Evolutionary conservation across 257 asterid genomes (phyloP).

Genomic region (Rhazya stricta): DNA sequence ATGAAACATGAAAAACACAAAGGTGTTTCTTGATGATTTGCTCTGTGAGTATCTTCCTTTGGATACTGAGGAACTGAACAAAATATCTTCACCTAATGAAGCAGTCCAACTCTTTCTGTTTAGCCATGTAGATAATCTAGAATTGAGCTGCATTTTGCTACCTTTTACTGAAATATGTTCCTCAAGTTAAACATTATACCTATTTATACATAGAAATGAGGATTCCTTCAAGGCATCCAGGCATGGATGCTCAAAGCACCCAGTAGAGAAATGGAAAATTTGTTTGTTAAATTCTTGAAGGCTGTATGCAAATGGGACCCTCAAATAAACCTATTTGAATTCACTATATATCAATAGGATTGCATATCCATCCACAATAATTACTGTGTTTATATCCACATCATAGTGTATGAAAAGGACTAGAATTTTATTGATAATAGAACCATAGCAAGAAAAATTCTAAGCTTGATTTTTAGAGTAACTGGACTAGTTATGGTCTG

Average conservation of each 20-base stretch:
- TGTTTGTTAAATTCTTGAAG: not conserved
- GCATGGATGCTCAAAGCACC: too few species aligned
- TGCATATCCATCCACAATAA: not conserved
- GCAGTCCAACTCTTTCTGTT: not conserved
- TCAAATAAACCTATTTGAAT: not conserved
- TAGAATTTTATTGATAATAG: not conserved
- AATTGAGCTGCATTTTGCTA: not conserved
- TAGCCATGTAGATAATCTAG: not conserved
- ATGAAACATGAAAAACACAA: not conserved
- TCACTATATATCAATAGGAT: not conserved
- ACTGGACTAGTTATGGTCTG: not conserved
- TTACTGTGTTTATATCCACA: not conserved
- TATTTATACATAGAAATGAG: not conserved
- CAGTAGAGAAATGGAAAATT: not conserved
- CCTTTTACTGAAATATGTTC: not conserved
- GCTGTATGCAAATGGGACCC: not conserved
- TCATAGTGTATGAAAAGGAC: not conserved
- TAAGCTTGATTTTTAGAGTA: not conserved
- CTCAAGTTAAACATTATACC: not conserved
- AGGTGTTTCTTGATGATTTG: not conserved
- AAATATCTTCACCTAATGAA: not conserved
- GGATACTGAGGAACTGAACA: not conserved
- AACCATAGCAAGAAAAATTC: not conserved
- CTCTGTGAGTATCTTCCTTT: not conserved
- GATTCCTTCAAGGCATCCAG: not conserved